Percentiles rank a stretch among this genome's conserved stretches.
phyloP scores from a whole-genome alignment of 495 filamentous ascomycete species.

The Xylaria scruposa region DNA sequence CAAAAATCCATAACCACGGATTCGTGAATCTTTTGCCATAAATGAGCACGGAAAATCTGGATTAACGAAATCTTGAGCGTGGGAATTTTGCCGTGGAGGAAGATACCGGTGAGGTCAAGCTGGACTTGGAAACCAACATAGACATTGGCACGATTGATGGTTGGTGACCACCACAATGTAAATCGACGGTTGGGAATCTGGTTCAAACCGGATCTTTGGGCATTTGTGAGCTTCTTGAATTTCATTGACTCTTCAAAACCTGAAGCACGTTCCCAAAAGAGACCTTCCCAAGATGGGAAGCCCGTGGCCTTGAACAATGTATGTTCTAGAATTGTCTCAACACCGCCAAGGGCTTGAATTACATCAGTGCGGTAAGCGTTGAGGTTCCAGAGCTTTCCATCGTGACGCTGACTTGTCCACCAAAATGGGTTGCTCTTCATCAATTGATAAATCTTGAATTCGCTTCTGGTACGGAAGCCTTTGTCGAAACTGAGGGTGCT shows the following conservation, averaged over 20 bases:
- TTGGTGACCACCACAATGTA: constrained; percentile 97
- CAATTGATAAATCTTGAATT: constrained; percentile 98
- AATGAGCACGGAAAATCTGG: constrained; percentile 99
- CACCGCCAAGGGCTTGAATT: constrained; percentile 97
- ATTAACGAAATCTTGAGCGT: constrained; percentile 98
- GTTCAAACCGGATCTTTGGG: constrained; percentile 96
- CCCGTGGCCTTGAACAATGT: constrained; percentile 98
- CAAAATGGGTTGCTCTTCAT: constrained; percentile 99
- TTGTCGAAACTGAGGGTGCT: constrained; percentile 99
- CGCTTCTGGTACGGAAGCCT: constrained; percentile 92
- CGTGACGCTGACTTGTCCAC: constrained; percentile 98
- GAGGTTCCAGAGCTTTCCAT: constrained; percentile 98
- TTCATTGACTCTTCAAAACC: constrained; percentile 92
- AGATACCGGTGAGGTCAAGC: constrained; percentile 97
- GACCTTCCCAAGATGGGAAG: constrained; percentile 97
- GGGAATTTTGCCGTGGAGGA: constrained; percentile 99
- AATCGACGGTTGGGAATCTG: constrained; percentile 99
- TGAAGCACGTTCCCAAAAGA: constrained; percentile 95
- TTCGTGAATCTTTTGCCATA: constrained; percentile 99
- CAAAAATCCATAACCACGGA: constrained; percentile 99
- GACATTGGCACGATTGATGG: constrained; percentile 78
- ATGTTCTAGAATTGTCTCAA: constrained; percentile 99
- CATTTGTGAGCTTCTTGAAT: constrained; percentile 99
- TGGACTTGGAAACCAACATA: constrained; percentile 99
- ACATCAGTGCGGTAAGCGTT: constrained; percentile 99